These are phyloP conservation scores for Lichtheimia ornata DNA, from an alignment of 371 early-diverging fungal species.

Conservation along the genomic window DNA sequence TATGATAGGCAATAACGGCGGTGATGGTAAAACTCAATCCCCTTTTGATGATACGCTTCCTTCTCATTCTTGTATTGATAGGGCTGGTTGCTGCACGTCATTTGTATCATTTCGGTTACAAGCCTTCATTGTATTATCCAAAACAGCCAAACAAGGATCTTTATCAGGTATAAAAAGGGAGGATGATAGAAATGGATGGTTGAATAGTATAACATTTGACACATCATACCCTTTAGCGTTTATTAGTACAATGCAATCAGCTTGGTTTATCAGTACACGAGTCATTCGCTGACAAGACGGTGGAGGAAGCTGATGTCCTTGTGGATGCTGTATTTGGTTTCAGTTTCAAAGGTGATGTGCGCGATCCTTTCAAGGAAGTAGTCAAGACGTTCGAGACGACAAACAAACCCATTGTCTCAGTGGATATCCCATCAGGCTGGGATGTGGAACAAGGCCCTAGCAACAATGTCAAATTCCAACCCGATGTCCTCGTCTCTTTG, in stretches of 20 bases:
- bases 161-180: constrained; percentile 47
- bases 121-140: constrained; percentile 77
- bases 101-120: constrained; percentile 84
- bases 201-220: too few species aligned
- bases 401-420: constrained; percentile 66
- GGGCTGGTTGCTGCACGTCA: constrained; percentile 92
- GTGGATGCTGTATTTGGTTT: constrained; percentile 95
- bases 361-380: constrained; percentile 77
- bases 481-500: constrained; percentile 83
- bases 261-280: constrained; percentile 66
- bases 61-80: constrained; percentile 9
- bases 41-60: neutral
- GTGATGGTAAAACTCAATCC: constrained; percentile 66
- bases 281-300: constrained; percentile 33
- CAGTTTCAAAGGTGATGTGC: constrained; percentile 80
- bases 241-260: constrained; percentile 69
- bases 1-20: constrained; percentile 83
- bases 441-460: constrained; percentile 80
- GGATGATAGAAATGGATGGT: neutral
- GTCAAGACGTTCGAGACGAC: constrained; percentile 56
- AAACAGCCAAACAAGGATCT: constrained; percentile 71
- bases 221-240: constrained; percentile 36
- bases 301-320: constrained; percentile 61
- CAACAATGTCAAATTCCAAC: constrained; percentile 54
- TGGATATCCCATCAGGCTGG: constrained; percentile 96